A percentile compares a stretch with the other conserved stretches of the same genome.
phyloP scores from a whole-genome alignment of 2,329 filamentous ascomycete genomes.

The Sarocladium strictum region DNA sequence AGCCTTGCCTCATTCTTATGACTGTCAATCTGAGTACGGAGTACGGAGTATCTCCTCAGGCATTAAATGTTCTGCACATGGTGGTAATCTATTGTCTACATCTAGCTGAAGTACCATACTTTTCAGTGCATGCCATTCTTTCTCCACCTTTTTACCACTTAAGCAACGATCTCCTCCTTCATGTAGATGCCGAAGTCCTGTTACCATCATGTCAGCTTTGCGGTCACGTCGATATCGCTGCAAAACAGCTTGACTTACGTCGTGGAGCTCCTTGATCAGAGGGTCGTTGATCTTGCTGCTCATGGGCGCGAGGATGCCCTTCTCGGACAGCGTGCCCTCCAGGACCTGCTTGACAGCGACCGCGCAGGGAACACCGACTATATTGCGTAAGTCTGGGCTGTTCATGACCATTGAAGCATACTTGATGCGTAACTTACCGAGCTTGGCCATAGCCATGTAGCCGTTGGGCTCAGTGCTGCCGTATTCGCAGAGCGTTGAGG shows the following conservation, averaged over 20 bases:
- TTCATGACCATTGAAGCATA: neutral
- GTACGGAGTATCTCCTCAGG: no score
- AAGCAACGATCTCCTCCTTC: constrained; percentile 58
- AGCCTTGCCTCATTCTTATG: no score
- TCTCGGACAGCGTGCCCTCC: constrained; percentile 65
- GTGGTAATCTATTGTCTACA: constrained; percentile 1
- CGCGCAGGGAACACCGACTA: constrained; percentile 24
- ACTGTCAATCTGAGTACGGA: no score
- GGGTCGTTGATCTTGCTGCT: constrained; percentile 64
- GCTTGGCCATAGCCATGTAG: constrained; percentile 78
- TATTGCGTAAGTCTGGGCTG: neutral
- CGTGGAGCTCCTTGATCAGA: constrained; percentile 71
- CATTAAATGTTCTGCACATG: no score
- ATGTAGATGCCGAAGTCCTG: constrained; percentile 63
- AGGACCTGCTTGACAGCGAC: constrained; percentile 75
- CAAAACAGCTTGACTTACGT: constrained; percentile 28
- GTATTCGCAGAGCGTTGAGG: constrained; percentile 77
- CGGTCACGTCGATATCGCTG: neutral
- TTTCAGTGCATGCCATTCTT: neutral
- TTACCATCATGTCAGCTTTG: neutral
- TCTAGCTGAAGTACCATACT: neutral
- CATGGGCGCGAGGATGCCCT: constrained; percentile 74
- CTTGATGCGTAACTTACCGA: constrained; percentile 24
- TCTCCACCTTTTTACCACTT: constrained; percentile 12
- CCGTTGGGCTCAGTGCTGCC: constrained; percentile 62